Evolutionary conservation across 257 asterid genomes (phyloP).

Genomic region (Solanum virginianum): DNA sequence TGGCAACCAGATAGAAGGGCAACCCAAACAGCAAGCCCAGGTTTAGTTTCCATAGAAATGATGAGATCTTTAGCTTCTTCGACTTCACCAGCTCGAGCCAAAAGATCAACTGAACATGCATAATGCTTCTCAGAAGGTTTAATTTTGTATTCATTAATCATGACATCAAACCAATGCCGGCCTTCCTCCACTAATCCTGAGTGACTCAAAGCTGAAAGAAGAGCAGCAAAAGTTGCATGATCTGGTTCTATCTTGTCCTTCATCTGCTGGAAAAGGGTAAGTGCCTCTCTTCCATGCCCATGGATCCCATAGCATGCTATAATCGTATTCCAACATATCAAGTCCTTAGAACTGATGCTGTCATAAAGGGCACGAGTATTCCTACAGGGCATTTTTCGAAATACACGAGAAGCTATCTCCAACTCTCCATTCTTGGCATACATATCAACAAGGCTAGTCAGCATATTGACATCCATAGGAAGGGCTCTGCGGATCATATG

Average conservation of each 20-base stretch:
- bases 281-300: slow-evolving; percentile 58
- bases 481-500: slow-evolving; percentile 34
- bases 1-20: slow-evolving; percentile 80
- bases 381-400: slow-evolving; percentile 25
- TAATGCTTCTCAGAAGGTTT: slow-evolving; percentile 70
- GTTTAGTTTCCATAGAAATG: slow-evolving; percentile 25
- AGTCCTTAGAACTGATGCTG: slow-evolving; percentile 23
- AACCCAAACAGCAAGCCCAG: slow-evolving; percentile 66
- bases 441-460: slow-evolving; percentile 70
- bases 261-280: slow-evolving; percentile 44
- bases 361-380: slow-evolving; percentile 33
- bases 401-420: slow-evolving; percentile 31
- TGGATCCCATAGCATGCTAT: slow-evolving; percentile 70
- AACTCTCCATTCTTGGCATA: slow-evolving; percentile 59
- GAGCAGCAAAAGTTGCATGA: slow-evolving; percentile 78
- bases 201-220: slow-evolving; percentile 73
- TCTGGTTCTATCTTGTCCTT: slow-evolving; percentile 36
- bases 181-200: slow-evolving; percentile 69
- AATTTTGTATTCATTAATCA: slow-evolving; percentile 46
- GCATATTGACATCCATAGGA: slow-evolving; percentile 27
- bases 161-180: slow-evolving; percentile 38
- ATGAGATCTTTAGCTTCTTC: slow-evolving; percentile 51
- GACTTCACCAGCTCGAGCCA: slow-evolving; percentile 71
- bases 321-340: slow-evolving; percentile 62
- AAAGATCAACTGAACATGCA: slow-evolving; percentile 64